Percentiles rank a stretch among this genome's conserved stretches.
phyloP scores from a whole-genome alignment of 305 asterid genomes.

The Rubia tinctorum region DNA sequence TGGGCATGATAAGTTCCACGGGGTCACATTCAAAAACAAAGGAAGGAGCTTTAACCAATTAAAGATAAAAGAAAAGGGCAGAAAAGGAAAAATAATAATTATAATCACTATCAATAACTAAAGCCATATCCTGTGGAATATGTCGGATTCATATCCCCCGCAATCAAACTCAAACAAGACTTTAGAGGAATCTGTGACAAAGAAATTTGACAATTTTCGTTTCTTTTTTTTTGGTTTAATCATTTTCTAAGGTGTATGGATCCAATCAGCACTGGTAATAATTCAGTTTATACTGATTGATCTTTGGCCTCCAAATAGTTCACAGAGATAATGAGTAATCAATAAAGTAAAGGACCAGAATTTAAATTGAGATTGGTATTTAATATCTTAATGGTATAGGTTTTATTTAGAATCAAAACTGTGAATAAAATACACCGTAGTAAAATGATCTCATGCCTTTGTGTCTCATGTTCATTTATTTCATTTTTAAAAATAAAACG shows the following conservation, averaged over 20 bases:
- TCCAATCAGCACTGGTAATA: constrained; percentile 6
- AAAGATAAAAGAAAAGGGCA: neutral
- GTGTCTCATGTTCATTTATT: too few species aligned
- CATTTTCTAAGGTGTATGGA: constrained; percentile 11
- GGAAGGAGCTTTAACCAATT: neutral
- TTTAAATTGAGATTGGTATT: neutral
- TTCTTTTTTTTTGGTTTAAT: constrained; percentile 8
- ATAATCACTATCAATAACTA: constrained; percentile 14
- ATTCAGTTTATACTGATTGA: neutral
- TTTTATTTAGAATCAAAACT: neutral
- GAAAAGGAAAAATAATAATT: neutral
- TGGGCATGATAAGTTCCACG: too few species aligned
- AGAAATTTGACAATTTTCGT: constrained; percentile 8
- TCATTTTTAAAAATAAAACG: too few species aligned
- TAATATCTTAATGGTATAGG: neutral
- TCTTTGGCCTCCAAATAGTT: constrained; percentile 4
- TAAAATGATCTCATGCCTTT: too few species aligned
- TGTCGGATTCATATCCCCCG: constrained; percentile 21
- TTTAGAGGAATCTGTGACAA: constrained; percentile 13
- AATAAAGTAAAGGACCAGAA: neutral
- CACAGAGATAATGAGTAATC: neutral
- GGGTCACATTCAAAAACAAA: neutral
- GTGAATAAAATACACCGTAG: neutral
- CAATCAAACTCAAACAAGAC: constrained; percentile 24
- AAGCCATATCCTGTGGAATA: constrained; percentile 19